Conservation (phyloP, 148 eudicot genomes). For the Amaranthus cruentus region DNA sequence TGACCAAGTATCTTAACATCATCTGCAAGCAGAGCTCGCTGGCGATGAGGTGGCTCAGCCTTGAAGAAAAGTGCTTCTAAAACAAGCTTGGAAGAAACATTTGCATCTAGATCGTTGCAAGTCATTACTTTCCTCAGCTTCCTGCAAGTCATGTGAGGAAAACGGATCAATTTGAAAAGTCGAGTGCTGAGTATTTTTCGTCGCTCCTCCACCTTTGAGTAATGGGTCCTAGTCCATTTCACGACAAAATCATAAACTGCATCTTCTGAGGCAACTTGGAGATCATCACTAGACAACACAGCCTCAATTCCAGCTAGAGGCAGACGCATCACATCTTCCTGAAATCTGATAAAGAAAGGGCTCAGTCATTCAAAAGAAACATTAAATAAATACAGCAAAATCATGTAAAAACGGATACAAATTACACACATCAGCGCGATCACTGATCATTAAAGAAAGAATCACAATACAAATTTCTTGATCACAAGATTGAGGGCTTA, state of each 20-base stretch:
- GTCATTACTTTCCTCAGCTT: constrained; percentile 54
- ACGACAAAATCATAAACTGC: constrained; percentile 57
- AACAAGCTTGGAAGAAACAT: constrained; percentile 43
- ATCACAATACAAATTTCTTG: background rate
- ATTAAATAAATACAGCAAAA: background rate
- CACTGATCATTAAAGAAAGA: background rate
- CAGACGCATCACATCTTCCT: constrained; percentile 55
- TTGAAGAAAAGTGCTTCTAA: constrained; percentile 69
- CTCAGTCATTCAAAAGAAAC: background rate
- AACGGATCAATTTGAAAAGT: constrained; percentile 52
- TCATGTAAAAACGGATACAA: background rate
- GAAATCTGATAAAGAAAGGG: constrained; percentile 39
- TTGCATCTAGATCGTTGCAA: constrained; percentile 50
- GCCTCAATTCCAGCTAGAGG: constrained; percentile 70
- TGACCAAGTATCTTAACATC: constrained; percentile 26
- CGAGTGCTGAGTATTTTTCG: constrained; percentile 43
- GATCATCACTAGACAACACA: constrained; percentile 58
- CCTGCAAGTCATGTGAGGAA: constrained; percentile 62
- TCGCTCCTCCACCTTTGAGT: constrained; percentile 48
- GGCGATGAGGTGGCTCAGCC: constrained; percentile 58
- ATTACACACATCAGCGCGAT: background rate
- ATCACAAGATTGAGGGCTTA: too few species aligned
- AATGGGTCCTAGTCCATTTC: constrained; percentile 64
- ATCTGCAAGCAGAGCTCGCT: constrained; percentile 38
- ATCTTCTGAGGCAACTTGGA: constrained; percentile 76